Conservation (phyloP, 2,329 filamentous ascomycete genomes). For the Ophiosphaerella korrae region DNA sequence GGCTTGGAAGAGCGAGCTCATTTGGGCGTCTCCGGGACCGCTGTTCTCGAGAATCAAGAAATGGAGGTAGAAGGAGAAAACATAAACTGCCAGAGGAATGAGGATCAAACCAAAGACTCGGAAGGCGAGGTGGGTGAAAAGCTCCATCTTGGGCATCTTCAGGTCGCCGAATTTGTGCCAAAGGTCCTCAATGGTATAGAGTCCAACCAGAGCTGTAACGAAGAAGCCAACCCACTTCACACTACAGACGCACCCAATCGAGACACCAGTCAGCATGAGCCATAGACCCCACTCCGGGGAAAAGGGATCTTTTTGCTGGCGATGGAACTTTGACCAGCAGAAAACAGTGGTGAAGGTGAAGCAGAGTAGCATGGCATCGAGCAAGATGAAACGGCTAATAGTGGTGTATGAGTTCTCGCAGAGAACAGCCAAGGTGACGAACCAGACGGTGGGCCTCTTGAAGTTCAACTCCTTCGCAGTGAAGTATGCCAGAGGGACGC, state of each 20-base stretch:
- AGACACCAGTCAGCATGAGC: conserved; percentile 90
- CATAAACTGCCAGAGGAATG: conserved; percentile 87
- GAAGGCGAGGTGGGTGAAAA: conserved; percentile 78
- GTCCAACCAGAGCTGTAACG: conserved; percentile 88
- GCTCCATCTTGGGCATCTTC: conserved; percentile 79
- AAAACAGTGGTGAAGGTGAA: conserved; percentile 98
- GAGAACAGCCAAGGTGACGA: conserved; percentile 94
- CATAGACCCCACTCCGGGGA: conserved; percentile 91
- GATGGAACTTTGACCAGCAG: conserved; percentile 97
- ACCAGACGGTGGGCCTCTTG: conserved; percentile 85
- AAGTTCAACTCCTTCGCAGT: conserved; percentile 91
- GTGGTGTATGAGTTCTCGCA: conserved; percentile 99
- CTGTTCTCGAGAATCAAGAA: conserved; percentile 92
- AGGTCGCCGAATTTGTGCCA: conserved; percentile 98
- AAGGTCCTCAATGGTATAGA: conserved; percentile 95
- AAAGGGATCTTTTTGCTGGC: conserved; percentile 83
- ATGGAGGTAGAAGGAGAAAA: conserved; percentile 93
- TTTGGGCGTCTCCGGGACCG: conserved; percentile 97
- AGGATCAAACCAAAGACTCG: conserved; percentile 87
- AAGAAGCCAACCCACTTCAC: conserved; percentile 99
- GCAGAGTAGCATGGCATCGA: conserved; percentile 98
- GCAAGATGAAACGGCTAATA: conserved; percentile 95
- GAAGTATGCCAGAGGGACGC: conserved; percentile 91
- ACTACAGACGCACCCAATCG: conserved; percentile 97
- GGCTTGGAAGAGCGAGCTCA: conserved; percentile 99